phyloP scores from a whole-genome alignment of 805 yeast species.

The Zygotorulaspora florentina region DNA sequence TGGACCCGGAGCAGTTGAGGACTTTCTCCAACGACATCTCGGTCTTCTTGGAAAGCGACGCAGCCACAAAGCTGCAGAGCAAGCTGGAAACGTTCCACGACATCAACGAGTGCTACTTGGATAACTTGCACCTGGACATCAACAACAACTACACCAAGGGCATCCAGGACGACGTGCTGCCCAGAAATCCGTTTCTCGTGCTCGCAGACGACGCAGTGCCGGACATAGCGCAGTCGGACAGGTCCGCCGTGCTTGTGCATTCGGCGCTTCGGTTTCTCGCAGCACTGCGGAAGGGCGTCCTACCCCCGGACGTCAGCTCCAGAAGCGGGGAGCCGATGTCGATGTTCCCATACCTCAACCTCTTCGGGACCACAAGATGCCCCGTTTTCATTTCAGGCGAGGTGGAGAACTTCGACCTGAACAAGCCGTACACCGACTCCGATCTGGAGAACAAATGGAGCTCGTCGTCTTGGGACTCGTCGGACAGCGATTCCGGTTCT shows the following conservation, averaged over 20 bases:
- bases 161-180: slow-evolving; percentile 60
- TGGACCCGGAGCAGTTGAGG: slow-evolving; percentile 24
- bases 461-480: not conserved
- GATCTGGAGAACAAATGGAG: slow-evolving; percentile 37
- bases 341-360: slow-evolving; percentile 61
- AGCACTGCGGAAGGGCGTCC: slow-evolving; percentile 49
- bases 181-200: slow-evolving; percentile 72
- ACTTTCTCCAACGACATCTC: slow-evolving; percentile 43
- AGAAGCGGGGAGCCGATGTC: slow-evolving; percentile 49
- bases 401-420: slow-evolving; percentile 34
- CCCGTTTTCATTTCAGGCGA: slow-evolving; percentile 38
- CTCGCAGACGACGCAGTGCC: slow-evolving; percentile 71
- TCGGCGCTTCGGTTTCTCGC: slow-evolving; percentile 64
- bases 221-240: slow-evolving; percentile 57
- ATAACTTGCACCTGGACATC: slow-evolving; percentile 41
- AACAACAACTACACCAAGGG: slow-evolving; percentile 53
- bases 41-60: slow-evolving; percentile 42
- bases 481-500: slow-evolving; percentile 3
- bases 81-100: slow-evolving; percentile 48
- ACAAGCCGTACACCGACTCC: slow-evolving; percentile 44
- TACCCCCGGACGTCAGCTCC: slow-evolving; percentile 57
- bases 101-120: slow-evolving; percentile 49
- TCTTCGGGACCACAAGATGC: slow-evolving; percentile 65
- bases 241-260: slow-evolving; percentile 63
- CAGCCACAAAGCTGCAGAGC: slow-evolving; percentile 46